phyloP scores from a whole-genome alignment of 331 rosid genomes.

The Erythrophleum ivorense region DNA sequence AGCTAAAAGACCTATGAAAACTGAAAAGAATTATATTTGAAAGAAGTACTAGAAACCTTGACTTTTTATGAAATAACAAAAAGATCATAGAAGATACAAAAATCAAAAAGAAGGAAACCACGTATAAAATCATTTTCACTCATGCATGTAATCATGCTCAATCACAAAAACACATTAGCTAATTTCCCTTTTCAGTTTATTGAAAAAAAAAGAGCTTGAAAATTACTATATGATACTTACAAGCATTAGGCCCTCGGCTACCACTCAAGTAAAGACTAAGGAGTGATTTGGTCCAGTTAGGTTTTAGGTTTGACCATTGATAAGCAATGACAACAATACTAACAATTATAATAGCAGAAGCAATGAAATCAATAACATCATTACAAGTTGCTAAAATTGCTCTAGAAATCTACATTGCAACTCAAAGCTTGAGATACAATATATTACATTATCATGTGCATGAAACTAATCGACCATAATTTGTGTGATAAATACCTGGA shows the following conservation, averaged over 20 bases:
- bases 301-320: background rate
- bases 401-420: background rate
- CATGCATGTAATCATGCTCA: background rate
- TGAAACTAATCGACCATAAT: constrained; percentile 9
- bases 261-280: background rate
- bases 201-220: background rate
- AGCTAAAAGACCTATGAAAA: background rate
- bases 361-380: constrained; percentile 17
- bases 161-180: background rate
- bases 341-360: background rate
- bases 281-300: background rate
- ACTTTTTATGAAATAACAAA: background rate
- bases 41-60: background rate
- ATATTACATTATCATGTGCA: constrained; percentile 11
- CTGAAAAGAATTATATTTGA: background rate
- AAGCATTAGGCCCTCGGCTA: background rate
- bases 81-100: background rate
- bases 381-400: constrained; percentile 10
- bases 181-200: constrained; percentile 18
- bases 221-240: background rate
- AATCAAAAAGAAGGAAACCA: background rate
- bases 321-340: background rate
- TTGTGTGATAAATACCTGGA: constrained; percentile 70
- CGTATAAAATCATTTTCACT: background rate
- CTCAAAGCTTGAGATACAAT: background rate